These are phyloP conservation scores for Fennellomyces sp. DNA, from an alignment of 371 early-diverging fungal genomes.

Conservation along the genomic window DNA sequence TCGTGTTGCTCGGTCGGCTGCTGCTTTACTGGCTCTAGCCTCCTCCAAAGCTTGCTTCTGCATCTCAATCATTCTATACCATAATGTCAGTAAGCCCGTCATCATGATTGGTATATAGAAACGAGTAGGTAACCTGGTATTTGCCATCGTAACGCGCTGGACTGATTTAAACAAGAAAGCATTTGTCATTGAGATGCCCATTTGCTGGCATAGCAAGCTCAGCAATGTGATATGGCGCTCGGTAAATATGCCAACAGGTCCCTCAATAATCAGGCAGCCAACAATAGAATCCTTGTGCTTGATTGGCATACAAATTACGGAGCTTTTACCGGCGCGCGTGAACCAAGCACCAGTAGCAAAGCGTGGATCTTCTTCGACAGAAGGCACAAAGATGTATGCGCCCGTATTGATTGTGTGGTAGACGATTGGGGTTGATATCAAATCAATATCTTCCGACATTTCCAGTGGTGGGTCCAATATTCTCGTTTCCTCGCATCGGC, in stretches of 20 bases:
- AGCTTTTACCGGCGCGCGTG: conserved; percentile 39
- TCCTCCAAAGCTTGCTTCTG: conserved; percentile 47
- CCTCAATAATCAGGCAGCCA: conserved; percentile 60
- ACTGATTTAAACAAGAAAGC: conserved; percentile 54
- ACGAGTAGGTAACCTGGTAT: conserved; percentile 22
- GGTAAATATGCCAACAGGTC: conserved; percentile 56
- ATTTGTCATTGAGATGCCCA: conserved; percentile 63
- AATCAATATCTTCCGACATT: conserved; percentile 22
- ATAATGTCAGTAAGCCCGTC: background rate
- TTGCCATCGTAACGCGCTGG: conserved; percentile 41
- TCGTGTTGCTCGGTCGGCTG: conserved; percentile 41
- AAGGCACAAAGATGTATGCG: conserved; percentile 41
- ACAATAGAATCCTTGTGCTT: conserved; percentile 50
- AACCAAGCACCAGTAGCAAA: conserved; percentile 49
- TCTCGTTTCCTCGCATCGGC: conserved; percentile 34
- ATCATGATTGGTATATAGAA: too few species aligned
- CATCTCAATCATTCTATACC: conserved; percentile 43
- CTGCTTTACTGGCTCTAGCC: conserved; percentile 46
- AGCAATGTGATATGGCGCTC: conserved; percentile 55
- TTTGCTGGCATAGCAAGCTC: conserved; percentile 57
- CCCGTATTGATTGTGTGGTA: conserved; percentile 41
- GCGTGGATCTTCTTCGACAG: conserved; percentile 38
- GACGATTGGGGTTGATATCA: conserved; percentile 38
- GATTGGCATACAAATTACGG: conserved; percentile 62
- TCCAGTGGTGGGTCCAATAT: conserved; percentile 44